These are phyloP conservation scores for Cryphonectria naterciae DNA, from an alignment of 2,329 filamentous ascomycete species.

Conservation along the genomic window DNA sequence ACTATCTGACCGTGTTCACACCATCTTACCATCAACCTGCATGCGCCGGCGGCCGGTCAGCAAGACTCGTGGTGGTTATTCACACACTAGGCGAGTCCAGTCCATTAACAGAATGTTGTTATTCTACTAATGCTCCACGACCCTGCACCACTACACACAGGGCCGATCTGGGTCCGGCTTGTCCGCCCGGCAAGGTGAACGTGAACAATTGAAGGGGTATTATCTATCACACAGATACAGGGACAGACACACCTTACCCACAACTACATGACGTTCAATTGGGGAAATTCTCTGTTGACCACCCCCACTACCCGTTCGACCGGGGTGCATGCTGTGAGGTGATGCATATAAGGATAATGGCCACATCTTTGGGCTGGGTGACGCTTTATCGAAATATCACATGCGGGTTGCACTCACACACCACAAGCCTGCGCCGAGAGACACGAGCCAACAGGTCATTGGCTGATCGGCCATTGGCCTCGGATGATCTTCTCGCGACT, in stretches of 20 bases:
- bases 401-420: slow-evolving; percentile 13
- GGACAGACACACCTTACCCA: not conserved
- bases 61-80: slow-evolving; percentile 3
- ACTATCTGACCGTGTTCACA: slow-evolving; percentile 2
- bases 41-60: slow-evolving; percentile 16
- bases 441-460: not conserved
- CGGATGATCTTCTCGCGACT: not conserved
- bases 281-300: not conserved
- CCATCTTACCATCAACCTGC: not conserved
- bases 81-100: not conserved
- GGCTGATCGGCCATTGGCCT: not conserved
- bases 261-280: not conserved
- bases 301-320: not conserved
- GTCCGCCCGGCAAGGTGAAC: not conserved
- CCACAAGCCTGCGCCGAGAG: not conserved
- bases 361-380: not conserved
- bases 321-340: not conserved
- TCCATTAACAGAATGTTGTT: not conserved
- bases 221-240: not conserved
- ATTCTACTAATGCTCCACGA: slow-evolving; percentile 1
- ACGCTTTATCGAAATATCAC: not conserved
- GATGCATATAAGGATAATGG: not conserved
- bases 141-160: slow-evolving; percentile 3
- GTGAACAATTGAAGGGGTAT: not conserved
- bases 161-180: slow-evolving; percentile 5